Evolutionary conservation across 2,329 filamentous ascomycete genomes (phyloP).

Genomic region (Cladophialophora yegresii): DNA sequence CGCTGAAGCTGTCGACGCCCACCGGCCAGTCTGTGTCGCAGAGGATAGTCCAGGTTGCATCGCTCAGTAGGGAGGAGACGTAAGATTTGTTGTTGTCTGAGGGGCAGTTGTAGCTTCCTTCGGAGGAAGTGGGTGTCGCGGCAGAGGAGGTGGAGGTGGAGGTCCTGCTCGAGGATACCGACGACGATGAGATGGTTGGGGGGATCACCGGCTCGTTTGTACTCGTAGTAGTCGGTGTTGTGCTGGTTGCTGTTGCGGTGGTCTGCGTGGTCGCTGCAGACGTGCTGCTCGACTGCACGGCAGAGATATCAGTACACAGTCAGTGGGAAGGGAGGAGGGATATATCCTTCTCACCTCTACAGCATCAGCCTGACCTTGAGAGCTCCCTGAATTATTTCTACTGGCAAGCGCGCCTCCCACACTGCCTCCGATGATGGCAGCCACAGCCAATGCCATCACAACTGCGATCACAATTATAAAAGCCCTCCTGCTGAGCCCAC

Average conservation of each 20-base stretch:
- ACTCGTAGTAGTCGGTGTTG: neutral
- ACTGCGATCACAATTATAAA: slow-evolving; percentile 14
- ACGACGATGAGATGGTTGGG: neutral
- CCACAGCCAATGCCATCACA: slow-evolving; percentile 5
- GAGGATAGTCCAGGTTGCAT: slow-evolving; percentile 1
- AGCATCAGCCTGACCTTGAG: slow-evolving; percentile 2
- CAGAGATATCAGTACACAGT: slow-evolving; percentile 2
- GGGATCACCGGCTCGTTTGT: neutral
- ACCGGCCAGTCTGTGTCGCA: slow-evolving; percentile 16
- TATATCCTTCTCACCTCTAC: neutral
- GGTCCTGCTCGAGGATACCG: neutral
- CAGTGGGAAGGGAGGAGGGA: neutral
- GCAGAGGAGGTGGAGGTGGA: neutral
- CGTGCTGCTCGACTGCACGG: slow-evolving; percentile 4
- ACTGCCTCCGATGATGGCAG: slow-evolving; percentile 16
- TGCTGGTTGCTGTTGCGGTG: slow-evolving; percentile 1
- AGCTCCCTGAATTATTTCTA: slow-evolving; percentile 4
- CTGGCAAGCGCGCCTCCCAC: slow-evolving; percentile 12
- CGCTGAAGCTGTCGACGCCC: neutral
- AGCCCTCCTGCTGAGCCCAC: slow-evolving; percentile 5
- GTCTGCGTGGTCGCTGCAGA: neutral
- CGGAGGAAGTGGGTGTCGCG: slow-evolving; percentile 1
- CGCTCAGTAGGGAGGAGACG: neutral
- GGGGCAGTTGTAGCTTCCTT: slow-evolving; percentile 17
- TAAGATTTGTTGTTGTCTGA: slow-evolving; percentile 11